Evolutionary conservation across 2,329 filamentous ascomycete genomes (phyloP).

Genomic region (Cadophora sp.): DNA sequence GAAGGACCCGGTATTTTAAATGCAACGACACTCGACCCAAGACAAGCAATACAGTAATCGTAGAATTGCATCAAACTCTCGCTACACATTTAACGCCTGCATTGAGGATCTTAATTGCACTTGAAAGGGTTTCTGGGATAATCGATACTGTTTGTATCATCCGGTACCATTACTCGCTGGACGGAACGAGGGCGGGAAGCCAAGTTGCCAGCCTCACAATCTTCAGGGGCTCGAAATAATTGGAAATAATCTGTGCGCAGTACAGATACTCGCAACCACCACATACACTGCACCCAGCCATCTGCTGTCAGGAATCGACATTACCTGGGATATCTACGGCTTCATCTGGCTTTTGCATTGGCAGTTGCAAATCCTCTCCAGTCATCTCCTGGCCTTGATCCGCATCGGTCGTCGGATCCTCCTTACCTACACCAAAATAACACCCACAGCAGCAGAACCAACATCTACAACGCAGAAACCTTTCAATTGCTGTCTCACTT

Average conservation of each 20-base stretch:
- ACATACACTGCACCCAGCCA: not conserved
- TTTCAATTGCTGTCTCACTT: constrained; percentile 2
- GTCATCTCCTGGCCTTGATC: not conserved
- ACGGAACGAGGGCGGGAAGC: not conserved
- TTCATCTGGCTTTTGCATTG: constrained; percentile 4
- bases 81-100: constrained; percentile 6
- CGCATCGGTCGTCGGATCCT: not conserved
- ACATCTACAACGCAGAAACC: not conserved
- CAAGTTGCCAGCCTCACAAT: constrained; percentile 5
- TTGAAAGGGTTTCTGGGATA: not conserved
- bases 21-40: constrained; percentile 1
- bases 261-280: not conserved
- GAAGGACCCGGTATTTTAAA: not conserved
- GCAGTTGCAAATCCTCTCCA: not conserved
- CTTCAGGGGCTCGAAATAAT: constrained; percentile 15
- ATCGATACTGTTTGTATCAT: not conserved
- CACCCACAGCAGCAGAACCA: not conserved
- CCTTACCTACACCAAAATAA: not conserved
- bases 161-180: not conserved
- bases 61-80: not conserved
- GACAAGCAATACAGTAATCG: not conserved
- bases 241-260: constrained; percentile 14
- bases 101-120: not conserved
- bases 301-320: not conserved
- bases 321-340: not conserved